Base-by-base conservation (phyloP, 805 yeast genomes). In the Torulaspora delbrueckii region DNA sequence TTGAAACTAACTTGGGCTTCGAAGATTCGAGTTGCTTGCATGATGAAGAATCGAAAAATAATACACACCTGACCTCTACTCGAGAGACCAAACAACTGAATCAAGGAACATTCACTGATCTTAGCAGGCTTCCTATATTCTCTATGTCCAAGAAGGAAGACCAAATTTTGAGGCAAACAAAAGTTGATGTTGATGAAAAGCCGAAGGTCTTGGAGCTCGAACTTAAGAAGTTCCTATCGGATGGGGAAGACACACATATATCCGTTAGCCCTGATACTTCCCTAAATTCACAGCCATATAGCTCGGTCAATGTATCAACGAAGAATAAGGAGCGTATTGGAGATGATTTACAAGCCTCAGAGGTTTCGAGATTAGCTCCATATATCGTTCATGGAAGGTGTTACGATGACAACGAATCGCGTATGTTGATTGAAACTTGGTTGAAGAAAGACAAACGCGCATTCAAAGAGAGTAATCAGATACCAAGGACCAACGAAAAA, bases 401-500 rank as follows among this genome's bases (percentile, higher is more conserved):
- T 13, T 63, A 43, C 43, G 47, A 55, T 1, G 52, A 50, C 6
- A 54, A 53, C 8, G 62, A 62, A 35, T 62, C 65, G 1, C 44
- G 40, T 32, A 7, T 33, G 7, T 14, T 48, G 25, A 14, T 42
- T 12, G 36, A 33, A 24, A 25, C 32, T n/a, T 48, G 52, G 49
- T 22, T 42, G 8, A 24, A 26, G 37, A 37, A 26, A 10, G 45
- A 48, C 43, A 45, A 43, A 30, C 33, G 33, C n/a, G 42, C 45
- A 8, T 62, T 60, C 34, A 65, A 60, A 44, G 62, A 59, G 13
- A 66, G 63, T 1, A 77, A 77, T 51, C 71, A 67, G 45, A 53
- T 57, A 1, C 60, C 55, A 2, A 60, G 79, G 41, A 63, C 72
- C 18, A 79, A 75, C 54, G 78, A 72, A 6, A 82, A 78, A 28